Conservation (phyloP, 2,329 filamentous ascomycete species). For the Ascochyta rabiei region DNA sequence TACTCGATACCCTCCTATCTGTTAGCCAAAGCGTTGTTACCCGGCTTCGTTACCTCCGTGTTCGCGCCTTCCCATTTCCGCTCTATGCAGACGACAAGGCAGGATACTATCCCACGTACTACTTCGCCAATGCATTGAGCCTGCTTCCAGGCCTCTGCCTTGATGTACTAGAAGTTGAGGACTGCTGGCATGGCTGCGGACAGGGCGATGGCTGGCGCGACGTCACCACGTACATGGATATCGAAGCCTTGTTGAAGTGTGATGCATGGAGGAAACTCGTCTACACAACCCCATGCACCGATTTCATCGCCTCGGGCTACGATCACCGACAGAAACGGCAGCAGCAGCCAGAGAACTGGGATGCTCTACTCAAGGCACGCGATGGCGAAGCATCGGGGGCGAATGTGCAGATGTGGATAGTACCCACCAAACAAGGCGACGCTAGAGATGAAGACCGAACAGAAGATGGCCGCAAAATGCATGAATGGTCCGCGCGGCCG, state of each 20-base stretch:
- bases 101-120: slow-evolving; percentile 42
- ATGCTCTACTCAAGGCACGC: slow-evolving; percentile 36
- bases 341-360: slow-evolving; percentile 41
- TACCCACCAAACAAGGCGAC: slow-evolving; percentile 23
- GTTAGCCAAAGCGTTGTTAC: slow-evolving; percentile 39
- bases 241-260: slow-evolving; percentile 40
- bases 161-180: slow-evolving; percentile 40
- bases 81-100: slow-evolving; percentile 32
- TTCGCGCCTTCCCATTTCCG: slow-evolving; percentile 44
- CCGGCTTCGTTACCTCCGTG: slow-evolving; percentile 39
- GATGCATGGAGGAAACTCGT: slow-evolving; percentile 43
- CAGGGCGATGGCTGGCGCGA: slow-evolving; percentile 43
- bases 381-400: slow-evolving; percentile 40
- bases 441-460: slow-evolving; percentile 21
- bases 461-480: slow-evolving; percentile 28
- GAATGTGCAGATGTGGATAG: slow-evolving; percentile 43
- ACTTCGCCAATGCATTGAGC: slow-evolving; percentile 38
- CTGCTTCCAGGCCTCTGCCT: slow-evolving; percentile 42
- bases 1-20: slow-evolving; percentile 41
- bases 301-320: slow-evolving; percentile 44
- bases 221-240: slow-evolving; percentile 44
- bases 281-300: slow-evolving; percentile 43
- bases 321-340: slow-evolving; percentile 36
- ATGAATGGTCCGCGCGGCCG: slow-evolving; percentile 38
- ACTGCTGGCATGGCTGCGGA: slow-evolving; percentile 45